Percentiles rank a stretch among this genome's conserved stretches.
These are phyloP conservation scores for Hypericum perforatum DNA, from an alignment of 345 rosid species.

Conservation along the genomic window DNA sequence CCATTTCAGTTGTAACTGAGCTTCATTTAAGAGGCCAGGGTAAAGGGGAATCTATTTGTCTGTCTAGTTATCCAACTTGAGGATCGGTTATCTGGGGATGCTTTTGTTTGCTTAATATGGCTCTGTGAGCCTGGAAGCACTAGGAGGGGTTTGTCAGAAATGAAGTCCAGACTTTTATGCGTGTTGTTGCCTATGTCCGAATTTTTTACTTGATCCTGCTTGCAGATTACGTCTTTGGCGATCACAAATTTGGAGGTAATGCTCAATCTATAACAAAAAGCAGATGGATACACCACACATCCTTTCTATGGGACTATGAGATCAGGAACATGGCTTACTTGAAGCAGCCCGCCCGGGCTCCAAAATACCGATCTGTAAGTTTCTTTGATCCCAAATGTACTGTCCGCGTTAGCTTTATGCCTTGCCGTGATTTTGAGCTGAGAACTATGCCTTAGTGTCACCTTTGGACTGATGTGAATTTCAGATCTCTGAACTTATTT, in stretches of 20 bases:
- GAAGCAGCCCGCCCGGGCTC: conserved; percentile 55
- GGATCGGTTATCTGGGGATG: no score
- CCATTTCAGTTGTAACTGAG: no score
- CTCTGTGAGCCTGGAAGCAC: no score
- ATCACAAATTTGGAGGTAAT: conserved; percentile 79
- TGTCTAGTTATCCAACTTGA: no score
- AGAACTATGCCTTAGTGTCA: not conserved
- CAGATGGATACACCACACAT: conserved; percentile 84
- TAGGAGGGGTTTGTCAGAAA: no score
- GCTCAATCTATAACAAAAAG: conserved; percentile 69
- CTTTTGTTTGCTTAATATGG: no score
- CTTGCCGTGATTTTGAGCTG: conserved; percentile 1
- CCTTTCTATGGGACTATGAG: conserved; percentile 72
- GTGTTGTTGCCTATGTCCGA: no score
- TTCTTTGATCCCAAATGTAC: not conserved
- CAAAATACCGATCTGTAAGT: conserved; percentile 53
- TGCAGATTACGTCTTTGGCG: conserved; percentile 74
- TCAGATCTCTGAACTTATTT: no score
- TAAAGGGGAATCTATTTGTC: no score
- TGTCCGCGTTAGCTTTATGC: not conserved
- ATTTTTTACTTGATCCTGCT: not conserved
- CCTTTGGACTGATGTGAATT: no score
- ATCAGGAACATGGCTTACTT: conserved; percentile 65
- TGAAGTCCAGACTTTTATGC: no score
- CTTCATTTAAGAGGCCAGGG: no score